Percentiles rank a stretch among this genome's conserved stretches.
These are phyloP conservation scores for Fusarium begoniae DNA, from an alignment of 2,329 filamentous ascomycete genomes.

Conservation along the genomic window DNA sequence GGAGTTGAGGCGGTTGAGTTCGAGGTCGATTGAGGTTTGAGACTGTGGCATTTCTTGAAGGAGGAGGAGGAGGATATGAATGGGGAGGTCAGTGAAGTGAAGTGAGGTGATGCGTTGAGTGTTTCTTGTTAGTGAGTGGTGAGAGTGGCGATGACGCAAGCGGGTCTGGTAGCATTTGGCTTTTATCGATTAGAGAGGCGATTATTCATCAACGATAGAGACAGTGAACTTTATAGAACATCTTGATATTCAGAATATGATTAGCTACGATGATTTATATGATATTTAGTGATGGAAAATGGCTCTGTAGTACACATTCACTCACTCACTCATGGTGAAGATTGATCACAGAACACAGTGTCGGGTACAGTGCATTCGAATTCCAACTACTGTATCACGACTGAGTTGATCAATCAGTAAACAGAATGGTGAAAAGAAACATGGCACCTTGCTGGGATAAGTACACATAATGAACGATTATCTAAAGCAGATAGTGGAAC, in stretches of 20 bases:
- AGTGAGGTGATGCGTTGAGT: neutral
- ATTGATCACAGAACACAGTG: neutral
- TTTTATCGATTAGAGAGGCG: neutral
- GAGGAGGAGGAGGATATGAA: neutral
- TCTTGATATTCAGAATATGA: fast-evolving
- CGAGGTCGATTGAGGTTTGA: slow-evolving; percentile 8
- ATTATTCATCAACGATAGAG: neutral
- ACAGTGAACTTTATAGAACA: fast-evolving
- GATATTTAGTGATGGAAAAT: neutral
- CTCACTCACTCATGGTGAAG: neutral
- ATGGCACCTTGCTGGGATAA: neutral
- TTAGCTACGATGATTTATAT: fast-evolving
- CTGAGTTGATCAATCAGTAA: neutral
- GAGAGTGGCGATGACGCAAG: slow-evolving; percentile 19
- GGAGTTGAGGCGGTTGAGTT: slow-evolving; percentile 21
- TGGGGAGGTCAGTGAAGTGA: neutral
- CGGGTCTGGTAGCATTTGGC: neutral
- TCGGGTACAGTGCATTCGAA: fast-evolving
- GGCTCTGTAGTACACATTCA: fast-evolving
- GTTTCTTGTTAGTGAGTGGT: slow-evolving; percentile 2
- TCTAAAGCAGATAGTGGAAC: fast-evolving
- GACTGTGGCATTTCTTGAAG: slow-evolving; percentile 15
- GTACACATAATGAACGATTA: too few species aligned
- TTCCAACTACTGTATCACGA: fast-evolving
- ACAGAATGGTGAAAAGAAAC: too few species aligned